A percentile compares a stretch with the other conserved stretches of the same genome.
phyloP scores from a whole-genome alignment of 2,329 filamentous ascomycete genomes.

The Cytospora piceicola region DNA sequence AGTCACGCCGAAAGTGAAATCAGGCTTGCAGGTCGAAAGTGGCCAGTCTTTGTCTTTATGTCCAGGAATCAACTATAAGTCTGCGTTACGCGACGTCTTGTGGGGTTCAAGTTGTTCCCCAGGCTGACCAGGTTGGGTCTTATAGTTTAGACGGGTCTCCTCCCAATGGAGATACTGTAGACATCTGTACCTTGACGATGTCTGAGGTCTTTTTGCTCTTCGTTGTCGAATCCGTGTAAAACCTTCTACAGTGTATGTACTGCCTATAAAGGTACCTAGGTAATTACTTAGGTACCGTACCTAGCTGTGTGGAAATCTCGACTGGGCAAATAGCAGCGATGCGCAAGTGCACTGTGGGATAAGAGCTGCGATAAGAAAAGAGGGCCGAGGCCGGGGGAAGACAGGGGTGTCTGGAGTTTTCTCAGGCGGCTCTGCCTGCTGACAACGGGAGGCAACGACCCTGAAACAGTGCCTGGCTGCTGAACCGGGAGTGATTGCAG shows the following conservation, averaged over 20 bases:
- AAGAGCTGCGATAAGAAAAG: constrained; percentile 20
- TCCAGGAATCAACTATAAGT: neutral
- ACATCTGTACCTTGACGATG: neutral
- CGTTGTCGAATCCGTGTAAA: neutral
- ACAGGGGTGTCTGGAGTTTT: neutral
- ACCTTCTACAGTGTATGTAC: neutral
- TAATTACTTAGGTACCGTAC: too few relatives aligned
- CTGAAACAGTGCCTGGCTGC: neutral
- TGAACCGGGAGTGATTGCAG: neutral
- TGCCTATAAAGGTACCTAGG: neutral
- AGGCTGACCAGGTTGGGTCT: neutral
- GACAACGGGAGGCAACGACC: constrained; percentile 7
- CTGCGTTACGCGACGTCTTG: too few relatives aligned
- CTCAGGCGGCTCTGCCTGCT: constrained; percentile 12
- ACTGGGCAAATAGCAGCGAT: neutral
- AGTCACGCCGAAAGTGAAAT: neutral
- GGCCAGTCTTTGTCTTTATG: neutral
- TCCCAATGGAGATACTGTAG: neutral
- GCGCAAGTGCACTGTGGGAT: neutral
- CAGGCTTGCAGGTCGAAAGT: neutral
- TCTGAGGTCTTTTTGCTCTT: neutral
- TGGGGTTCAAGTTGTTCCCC: neutral
- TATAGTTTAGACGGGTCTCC: neutral
- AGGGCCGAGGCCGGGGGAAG: neutral
- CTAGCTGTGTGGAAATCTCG: neutral